Evolutionary conservation across 306 rosid species (phyloP), one percentile per base, ranked within the genome.

Genomic region (Cucurbita pepo): DNA sequence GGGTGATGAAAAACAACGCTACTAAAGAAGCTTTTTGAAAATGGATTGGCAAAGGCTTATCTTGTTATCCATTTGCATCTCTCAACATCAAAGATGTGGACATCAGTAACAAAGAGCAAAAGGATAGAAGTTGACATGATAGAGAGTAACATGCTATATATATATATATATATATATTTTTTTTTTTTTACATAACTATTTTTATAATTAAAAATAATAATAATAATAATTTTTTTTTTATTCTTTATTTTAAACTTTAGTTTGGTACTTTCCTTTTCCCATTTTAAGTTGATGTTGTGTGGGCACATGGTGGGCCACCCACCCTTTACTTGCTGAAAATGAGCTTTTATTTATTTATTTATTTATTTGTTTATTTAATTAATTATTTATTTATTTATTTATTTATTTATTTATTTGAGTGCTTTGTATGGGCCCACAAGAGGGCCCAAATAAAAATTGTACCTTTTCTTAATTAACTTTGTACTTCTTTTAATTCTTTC

Each of bases 281-380:
- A 59, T 74, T 72, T 85, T 76, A 82, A 81, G 83, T 79, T 80
- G 81, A 76, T 79, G 79, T 58, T 69, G 82, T 77, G 83, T 81
- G 88, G 84, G 79, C 81, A 80, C 80, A 87, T 63, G 83, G 83
- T 87, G 89, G 82, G 73, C 57, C 82, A 86, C 52, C 86, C 82
- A 85, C 82, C 83, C 81, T 75, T 77, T 55, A 77, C 67, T 75
- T 87, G 61, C 81, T 76, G 75, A 41, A 80, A 82, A 73, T 79
- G 88, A 85, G 87, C 82, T 73, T 83, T 87, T 61, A 3, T 22
- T 21, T 30, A 1, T 2, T 51, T 2, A 1, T 15, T 51, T 64
- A 10, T 25, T 8, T 62, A 37, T 21, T 56, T 9, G 3, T 0
- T 19, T 60, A 3, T 22, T 21, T 34, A 1, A 1, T 51, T 3